Evolutionary conservation across 306 rosid genomes (phyloP).

Genomic region (Quercus engelmannii): DNA sequence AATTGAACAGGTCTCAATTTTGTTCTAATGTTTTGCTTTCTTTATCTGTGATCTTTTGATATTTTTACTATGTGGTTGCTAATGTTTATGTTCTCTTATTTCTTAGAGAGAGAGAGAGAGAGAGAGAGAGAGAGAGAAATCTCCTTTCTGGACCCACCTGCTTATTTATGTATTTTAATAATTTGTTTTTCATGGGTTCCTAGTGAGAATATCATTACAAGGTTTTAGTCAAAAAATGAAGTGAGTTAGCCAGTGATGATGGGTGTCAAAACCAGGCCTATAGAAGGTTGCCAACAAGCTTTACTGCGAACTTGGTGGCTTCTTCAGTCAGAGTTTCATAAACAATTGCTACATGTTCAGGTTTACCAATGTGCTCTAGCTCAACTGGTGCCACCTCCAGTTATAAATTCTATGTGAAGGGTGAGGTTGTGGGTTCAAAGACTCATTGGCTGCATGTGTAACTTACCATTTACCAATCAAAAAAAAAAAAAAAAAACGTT

Average conservation of each 20-base stretch:
- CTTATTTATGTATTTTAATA: background rate
- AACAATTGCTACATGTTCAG: background rate
- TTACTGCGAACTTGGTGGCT: background rate
- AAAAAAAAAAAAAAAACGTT: background rate
- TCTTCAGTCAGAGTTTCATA: background rate
- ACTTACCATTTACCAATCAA: no score
- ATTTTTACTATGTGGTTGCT: slow-evolving; percentile 2
- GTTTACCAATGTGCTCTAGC: no score
- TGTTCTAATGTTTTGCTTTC: background rate
- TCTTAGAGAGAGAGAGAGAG: background rate
- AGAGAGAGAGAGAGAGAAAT: no score
- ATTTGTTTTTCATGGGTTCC: background rate
- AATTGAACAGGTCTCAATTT: slow-evolving; percentile 73
- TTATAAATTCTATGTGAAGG: no score
- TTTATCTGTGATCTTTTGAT: background rate
- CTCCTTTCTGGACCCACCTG: no score
- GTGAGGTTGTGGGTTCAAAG: no score
- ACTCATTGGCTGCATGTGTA: no score
- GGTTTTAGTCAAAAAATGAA: background rate
- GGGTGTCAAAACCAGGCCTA: background rate
- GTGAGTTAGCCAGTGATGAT: background rate
- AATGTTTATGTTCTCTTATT: background rate
- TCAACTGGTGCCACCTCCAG: no score
- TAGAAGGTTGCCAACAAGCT: background rate
- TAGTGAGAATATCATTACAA: background rate